A percentile compares a stretch with the other conserved stretches of the same genome.
Conservation (phyloP, 768 basidiomycete species). For the Pisolithus sp. region DNA sequence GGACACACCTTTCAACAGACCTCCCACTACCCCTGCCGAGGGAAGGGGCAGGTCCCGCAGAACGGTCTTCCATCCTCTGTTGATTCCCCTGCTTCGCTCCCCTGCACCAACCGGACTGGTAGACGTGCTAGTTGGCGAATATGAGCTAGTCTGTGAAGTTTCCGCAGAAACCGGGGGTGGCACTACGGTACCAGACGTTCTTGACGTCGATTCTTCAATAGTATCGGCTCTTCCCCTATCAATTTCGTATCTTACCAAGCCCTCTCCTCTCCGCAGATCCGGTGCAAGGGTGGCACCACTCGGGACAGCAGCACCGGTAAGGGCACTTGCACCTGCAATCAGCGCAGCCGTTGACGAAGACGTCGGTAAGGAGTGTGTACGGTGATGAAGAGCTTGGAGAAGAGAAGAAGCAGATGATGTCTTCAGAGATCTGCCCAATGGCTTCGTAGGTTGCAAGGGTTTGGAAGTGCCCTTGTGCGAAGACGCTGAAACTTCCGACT, state of each 20-base stretch:
- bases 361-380: conserved; percentile 15
- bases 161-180: conserved; percentile 11
- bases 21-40: background rate
- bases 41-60: conserved; percentile 36
- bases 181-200: conserved; percentile 12
- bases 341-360: conserved; percentile 43
- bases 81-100: conserved; percentile 7
- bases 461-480: background rate
- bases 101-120: background rate
- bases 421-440: background rate
- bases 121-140: background rate
- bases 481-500: background rate
- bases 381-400: conserved; percentile 9
- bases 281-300: conserved; percentile 43
- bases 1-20: conserved; percentile 2
- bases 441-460: background rate
- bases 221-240: conserved; percentile 8
- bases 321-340: conserved; percentile 60
- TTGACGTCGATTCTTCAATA: background rate
- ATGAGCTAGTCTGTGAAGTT: conserved; percentile 5
- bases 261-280: conserved; percentile 57
- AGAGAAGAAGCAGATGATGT: conserved; percentile 19
- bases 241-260: conserved; percentile 49
- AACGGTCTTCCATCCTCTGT: conserved; percentile 28
- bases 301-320: conserved; percentile 58